Percentiles rank a stretch among this genome's conserved stretches.
These are phyloP conservation scores for Calocybe cyanea DNA, from an alignment of 768 basidiomycete species.

Conservation along the genomic window DNA sequence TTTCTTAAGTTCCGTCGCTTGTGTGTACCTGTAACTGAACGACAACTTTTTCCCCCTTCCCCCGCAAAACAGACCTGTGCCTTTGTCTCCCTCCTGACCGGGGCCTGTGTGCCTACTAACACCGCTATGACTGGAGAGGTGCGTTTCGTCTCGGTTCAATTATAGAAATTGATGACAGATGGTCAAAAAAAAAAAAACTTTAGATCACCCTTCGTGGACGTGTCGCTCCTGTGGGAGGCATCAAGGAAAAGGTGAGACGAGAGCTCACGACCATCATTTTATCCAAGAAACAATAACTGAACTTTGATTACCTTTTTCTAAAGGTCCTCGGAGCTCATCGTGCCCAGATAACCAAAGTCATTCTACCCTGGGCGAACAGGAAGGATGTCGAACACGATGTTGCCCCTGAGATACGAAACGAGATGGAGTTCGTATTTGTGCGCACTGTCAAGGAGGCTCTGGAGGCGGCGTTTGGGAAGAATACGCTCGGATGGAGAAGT, in stretches of 20 bases:
- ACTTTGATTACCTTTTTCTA: not conserved
- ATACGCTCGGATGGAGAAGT: slow-evolving; percentile 61
- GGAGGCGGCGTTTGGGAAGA: slow-evolving; percentile 78
- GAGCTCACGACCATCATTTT: not conserved
- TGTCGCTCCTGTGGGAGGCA: slow-evolving; percentile 83
- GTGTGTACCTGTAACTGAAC: not conserved
- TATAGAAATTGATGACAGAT: not conserved
- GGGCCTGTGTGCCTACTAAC: slow-evolving; percentile 64
- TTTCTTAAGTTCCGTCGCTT: not conserved
- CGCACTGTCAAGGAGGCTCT: slow-evolving; percentile 75
- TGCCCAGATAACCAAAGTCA: slow-evolving; percentile 76
- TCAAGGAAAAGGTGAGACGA: slow-evolving; percentile 70
- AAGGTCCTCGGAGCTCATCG: slow-evolving; percentile 83
- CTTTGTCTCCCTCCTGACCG: slow-evolving; percentile 80
- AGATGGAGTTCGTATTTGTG: slow-evolving; percentile 83
- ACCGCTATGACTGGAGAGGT: slow-evolving; percentile 92
- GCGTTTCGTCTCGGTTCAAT: slow-evolving; percentile 6
- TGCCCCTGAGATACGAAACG: slow-evolving; percentile 62
- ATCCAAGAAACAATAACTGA: no score
- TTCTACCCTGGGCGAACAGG: slow-evolving; percentile 79
- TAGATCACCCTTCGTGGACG: slow-evolving; percentile 81
- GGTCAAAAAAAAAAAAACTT: no score
- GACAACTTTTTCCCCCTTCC: no score
- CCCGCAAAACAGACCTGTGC: slow-evolving; percentile 61
- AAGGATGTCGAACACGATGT: slow-evolving; percentile 89